phyloP scores from a whole-genome alignment of 441 rosid genomes.

The Flueggea neowawraea region DNA sequence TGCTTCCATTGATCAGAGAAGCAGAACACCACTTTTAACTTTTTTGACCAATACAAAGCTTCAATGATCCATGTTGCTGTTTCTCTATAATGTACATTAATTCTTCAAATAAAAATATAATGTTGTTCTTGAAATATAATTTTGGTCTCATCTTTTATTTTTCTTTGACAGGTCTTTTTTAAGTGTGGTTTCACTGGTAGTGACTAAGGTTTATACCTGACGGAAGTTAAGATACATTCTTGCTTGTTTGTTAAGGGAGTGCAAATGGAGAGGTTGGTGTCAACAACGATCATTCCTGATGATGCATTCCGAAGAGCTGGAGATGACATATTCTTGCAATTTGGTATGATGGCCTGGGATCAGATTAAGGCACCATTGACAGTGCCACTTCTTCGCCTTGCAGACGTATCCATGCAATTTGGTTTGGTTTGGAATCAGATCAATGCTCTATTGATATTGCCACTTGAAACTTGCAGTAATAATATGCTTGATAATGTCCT shows the following conservation, averaged over 20 bases:
- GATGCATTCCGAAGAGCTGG: constrained; percentile 47
- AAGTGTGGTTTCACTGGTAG: constrained; percentile 5
- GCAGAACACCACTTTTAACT: background rate
- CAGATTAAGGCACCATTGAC: too few species aligned
- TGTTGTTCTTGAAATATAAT: too few species aligned
- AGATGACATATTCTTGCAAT: too few species aligned
- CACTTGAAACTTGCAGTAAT: constrained; percentile 46
- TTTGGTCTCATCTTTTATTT: too few species aligned
- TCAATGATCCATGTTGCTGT: background rate
- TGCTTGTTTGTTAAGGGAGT: background rate
- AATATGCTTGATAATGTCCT: constrained; percentile 71
- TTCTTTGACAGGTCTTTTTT: background rate
- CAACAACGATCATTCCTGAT: constrained; percentile 40
- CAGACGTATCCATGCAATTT: constrained; percentile 49
- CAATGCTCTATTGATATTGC: constrained; percentile 75
- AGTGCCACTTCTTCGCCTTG: too few species aligned
- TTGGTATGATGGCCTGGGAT: too few species aligned
- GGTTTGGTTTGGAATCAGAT: constrained; percentile 57
- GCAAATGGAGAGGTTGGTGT: constrained; percentile 50
- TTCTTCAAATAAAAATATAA: background rate
- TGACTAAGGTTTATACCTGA: constrained; percentile 24
- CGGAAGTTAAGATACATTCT: constrained; percentile 26
- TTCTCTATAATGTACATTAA: too few species aligned
- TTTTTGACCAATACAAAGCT: too few species aligned
- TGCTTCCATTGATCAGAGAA: background rate